Conservation (phyloP, 139 green algal genomes). For the Yamagishiella unicocca region DNA sequence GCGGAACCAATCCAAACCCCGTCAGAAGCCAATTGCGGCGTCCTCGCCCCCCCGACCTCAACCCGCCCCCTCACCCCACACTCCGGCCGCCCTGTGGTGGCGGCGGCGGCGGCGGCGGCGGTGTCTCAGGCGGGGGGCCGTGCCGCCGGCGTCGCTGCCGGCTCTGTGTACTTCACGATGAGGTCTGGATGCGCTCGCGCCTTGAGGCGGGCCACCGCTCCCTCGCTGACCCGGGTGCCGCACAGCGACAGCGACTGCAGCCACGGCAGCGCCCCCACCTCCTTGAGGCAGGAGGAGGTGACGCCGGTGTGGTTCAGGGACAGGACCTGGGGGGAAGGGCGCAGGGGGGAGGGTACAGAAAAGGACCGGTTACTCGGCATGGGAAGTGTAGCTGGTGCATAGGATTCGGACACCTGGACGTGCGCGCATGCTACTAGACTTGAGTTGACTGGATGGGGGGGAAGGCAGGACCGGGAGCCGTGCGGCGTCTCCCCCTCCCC, state of each 20-base stretch:
- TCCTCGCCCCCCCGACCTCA: too few relatives aligned
- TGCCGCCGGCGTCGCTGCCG: background rate
- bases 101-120: too few relatives aligned
- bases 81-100: too few relatives aligned
- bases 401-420: too few relatives aligned
- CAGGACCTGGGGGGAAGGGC: background rate
- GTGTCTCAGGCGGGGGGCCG: background rate
- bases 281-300: background rate
- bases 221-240: conserved; percentile 32
- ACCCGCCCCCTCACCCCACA: too few relatives aligned
- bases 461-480: background rate
- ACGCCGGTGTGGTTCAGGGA: conserved; percentile 41
- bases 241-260: conserved; percentile 35
- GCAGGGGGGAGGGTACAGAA: background rate
- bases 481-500: too few relatives aligned
- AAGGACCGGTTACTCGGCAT: too few relatives aligned
- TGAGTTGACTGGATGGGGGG: too few relatives aligned
- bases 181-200: conserved; percentile 16
- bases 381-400: too few relatives aligned
- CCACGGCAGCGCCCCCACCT: conserved; percentile 17
- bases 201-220: conserved; percentile 3
- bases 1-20: too few relatives aligned
- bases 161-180: conserved; percentile 30
- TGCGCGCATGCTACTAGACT: too few relatives aligned
- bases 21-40: too few relatives aligned